These are phyloP conservation scores for Akanthomyces muscarius DNA, from an alignment of 2,329 filamentous ascomycete genomes.

Conservation along the genomic window DNA sequence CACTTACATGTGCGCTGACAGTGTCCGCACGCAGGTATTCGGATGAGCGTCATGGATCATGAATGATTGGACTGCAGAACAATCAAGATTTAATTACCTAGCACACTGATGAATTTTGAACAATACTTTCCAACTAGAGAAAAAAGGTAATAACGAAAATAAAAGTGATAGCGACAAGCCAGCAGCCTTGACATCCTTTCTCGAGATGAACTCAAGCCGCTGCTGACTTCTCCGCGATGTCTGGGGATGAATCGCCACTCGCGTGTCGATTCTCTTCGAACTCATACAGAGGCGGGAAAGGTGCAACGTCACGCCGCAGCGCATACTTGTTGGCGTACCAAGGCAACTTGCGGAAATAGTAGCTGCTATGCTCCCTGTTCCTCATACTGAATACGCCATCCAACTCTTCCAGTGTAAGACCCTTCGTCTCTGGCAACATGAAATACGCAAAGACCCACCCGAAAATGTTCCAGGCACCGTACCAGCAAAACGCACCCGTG, in stretches of 20 bases:
- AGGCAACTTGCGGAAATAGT: conserved; percentile 30
- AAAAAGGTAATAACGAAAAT: no score
- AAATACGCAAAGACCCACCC: conserved; percentile 48
- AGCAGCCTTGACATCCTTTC: no score
- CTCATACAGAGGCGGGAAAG: conserved; percentile 31
- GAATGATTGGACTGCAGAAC: no score
- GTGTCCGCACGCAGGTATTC: no score
- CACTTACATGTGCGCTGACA: no score
- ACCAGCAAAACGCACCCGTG: conserved; percentile 33
- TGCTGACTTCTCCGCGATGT: not conserved
- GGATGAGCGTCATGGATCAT: no score
- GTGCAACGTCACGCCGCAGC: conserved; percentile 27
- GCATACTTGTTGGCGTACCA: conserved; percentile 32
- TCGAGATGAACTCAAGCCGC: not conserved
- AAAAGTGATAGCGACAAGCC: no score
- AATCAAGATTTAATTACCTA: no score
- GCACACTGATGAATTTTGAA: no score
- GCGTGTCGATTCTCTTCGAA: conserved; percentile 18
- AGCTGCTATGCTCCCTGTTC: conserved; percentile 25
- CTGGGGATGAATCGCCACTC: not conserved
- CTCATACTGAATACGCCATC: conserved; percentile 31
- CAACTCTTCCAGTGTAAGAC: conserved; percentile 58
- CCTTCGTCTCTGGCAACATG: conserved; percentile 58
- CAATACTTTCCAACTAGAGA: no score
- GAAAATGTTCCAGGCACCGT: conserved; percentile 29